Conservation (phyloP, 2,329 filamentous ascomycete species). For the Colletotrichum tropicale region DNA sequence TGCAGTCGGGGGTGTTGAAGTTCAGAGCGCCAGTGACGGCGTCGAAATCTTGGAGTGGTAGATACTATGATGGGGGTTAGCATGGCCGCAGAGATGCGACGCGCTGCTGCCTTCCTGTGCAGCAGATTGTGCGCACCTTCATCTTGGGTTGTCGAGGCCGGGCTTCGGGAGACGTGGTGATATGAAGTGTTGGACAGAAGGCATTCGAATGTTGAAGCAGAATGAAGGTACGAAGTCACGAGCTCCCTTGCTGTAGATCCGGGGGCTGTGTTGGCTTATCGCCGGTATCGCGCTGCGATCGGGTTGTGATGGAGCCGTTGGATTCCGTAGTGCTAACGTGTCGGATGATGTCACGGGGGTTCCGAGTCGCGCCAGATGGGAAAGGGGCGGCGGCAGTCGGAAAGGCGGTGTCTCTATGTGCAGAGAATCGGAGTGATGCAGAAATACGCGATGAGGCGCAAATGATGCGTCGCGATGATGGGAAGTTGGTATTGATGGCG, state of each 20-base stretch:
- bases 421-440: neutral
- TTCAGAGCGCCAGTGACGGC: constrained; percentile 91
- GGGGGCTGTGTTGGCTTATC: constrained; percentile 8
- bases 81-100: neutral
- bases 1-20: constrained; percentile 92
- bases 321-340: constrained; percentile 10
- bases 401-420: constrained; percentile 9
- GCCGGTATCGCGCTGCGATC: constrained; percentile 14
- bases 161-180: constrained; percentile 5
- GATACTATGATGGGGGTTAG: constrained; percentile 65
- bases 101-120: neutral
- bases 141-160: constrained; percentile 13
- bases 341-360: constrained; percentile 21
- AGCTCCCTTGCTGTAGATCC: neutral
- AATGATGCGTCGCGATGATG: neutral
- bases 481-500: neutral
- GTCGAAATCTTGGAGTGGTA: constrained; percentile 90
- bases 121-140: constrained; percentile 22
- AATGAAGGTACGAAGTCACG: neutral
- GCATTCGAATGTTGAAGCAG: neutral
- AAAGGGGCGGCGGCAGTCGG: neutral
- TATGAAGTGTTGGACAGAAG: neutral
- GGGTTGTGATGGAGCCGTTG: constrained; percentile 14
- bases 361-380: constrained; percentile 15
- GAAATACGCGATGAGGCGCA: neutral